Evolutionary conservation across 2,329 filamentous ascomycete genomes (phyloP), one percentile per base, ranked within the genome.

Genomic region (Ascochyta lentis): DNA sequence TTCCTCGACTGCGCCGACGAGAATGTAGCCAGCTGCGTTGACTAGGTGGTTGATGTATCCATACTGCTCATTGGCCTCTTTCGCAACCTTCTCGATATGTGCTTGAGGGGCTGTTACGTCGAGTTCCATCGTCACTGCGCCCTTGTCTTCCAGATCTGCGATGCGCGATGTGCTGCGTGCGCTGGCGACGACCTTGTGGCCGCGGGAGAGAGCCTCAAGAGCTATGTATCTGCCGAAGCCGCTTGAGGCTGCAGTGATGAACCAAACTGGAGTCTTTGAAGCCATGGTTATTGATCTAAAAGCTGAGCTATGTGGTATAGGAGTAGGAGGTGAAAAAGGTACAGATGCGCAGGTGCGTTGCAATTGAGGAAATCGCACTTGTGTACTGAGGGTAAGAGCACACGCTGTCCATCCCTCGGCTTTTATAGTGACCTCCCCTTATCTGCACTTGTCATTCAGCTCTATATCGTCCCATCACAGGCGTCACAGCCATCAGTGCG

Each of bases 131-230:
- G 70, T 70, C 19, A 72, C 69, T 15, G 77, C 75, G 23, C 76
- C 76, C 4, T 64, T 60, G 2, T 70, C 56, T 49, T 72, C 68
- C n/a, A 79, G 61, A 37, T 71, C 65, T 15, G 63, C 45, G 22
- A 79, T 65, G 46, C 74, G 70, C 2, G 72, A 58, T 1, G 72
- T 66, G 51, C 71, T 76, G 24, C 81, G 80, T 7, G 78, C 76
- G 9, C 78, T 77, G n/a, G 79, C 81, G 44, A 84, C 77, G 51
- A 83, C 81, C 37, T 68, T 73, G 61, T 84, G 77, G 15, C 80
- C 79, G 6, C 75, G 72, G 1, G 67, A 65, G 46, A 82, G 77
- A 31, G 74, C 77, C 23, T 76, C 72, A 15, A 80, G 74, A 29
- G 76, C 75, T 4, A 83, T 71, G 54, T 73, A 69, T 37, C 78